Base-by-base conservation (phyloP, 257 asterid species). In the Nicotiana tabacum region DNA sequence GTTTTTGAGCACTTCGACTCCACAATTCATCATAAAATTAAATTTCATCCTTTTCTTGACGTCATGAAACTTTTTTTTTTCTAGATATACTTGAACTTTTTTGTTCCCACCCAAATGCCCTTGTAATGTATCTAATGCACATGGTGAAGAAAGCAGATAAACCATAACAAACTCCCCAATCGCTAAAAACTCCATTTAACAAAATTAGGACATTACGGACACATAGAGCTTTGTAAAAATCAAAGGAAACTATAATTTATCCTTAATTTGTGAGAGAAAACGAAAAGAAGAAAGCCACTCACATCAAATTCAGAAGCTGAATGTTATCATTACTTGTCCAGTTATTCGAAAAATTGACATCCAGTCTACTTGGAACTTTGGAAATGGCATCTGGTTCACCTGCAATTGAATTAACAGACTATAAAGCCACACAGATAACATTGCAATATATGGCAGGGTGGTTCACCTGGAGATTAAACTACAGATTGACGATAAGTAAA, bases 331-430 rank as follows among this genome's bases (percentile, higher is more conserved):
- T 90, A 79, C 84, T 85, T 39, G 89, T 85, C 95, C 93, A 88
- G 84, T 90, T 89, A 80, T 91, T 90, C 89, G 88, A 89, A 88
- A 60, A 60, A 82, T 82, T 85, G 48, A 86, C 86, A 81, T 87
- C 95, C 78, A 81, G 78, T 84, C 91, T 85, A 51, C 91, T 92
- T 18, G 89, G 83, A 90, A 93, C 90, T 85, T 60, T 89, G 46
- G 97, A 86, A 83, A 94, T 87, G 15, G 83, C 91, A 84, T 92
- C 93, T 32, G 97, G 96, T 77, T 94, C 92, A 83, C 98, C 98
- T 94, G 89, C 68, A 87, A 72, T 46, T 16, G 77, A 57, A 65
- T 61, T 12, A 65, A 77, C 17, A 27, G 62, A 66, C 53, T 21
- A 66, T 35, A 17, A 21, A 43, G 46, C 65, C 58, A 69, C n/a